Evolutionary conservation across 306 rosid genomes (phyloP).

Genomic region (Abrus precatorius): DNA sequence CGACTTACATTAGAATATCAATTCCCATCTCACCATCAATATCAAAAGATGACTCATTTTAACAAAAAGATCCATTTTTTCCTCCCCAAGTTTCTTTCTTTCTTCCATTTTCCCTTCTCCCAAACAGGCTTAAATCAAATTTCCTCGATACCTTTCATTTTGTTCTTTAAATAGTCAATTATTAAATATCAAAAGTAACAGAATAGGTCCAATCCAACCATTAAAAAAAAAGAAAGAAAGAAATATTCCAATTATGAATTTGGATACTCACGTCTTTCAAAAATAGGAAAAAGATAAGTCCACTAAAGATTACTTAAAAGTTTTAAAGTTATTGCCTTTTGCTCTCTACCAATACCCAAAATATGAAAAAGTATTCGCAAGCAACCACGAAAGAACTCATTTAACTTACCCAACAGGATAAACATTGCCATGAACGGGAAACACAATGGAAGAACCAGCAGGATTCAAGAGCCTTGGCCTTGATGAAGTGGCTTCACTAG

Average conservation of each 20-base stretch:
- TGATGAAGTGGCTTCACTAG: constrained; percentile 58
- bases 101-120: constrained; percentile 2
- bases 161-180: not conserved
- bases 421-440: constrained; percentile 81
- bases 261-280: not conserved
- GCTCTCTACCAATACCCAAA: not conserved
- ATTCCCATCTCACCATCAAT: constrained; percentile 1
- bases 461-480: constrained; percentile 56
- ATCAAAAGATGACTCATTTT: not conserved
- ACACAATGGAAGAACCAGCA: constrained; percentile 72
- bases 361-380: not conserved
- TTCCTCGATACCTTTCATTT: not conserved
- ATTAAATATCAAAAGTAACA: constrained; percentile 3
- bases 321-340: not conserved
- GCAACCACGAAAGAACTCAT: not conserved
- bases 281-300: not conserved
- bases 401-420: constrained; percentile 83
- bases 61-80: not conserved
- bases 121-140: not conserved
- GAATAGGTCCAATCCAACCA: not conserved
- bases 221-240: not conserved
- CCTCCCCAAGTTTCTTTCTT: not conserved
- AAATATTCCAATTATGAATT: constrained; percentile 11
- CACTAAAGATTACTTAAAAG: not conserved
- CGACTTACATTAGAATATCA: not conserved